Evolutionary conservation across 2,329 filamentous ascomycete species (phyloP), one percentile per base, ranked within the genome.

Genomic region (Trichoderma atroviride): DNA sequence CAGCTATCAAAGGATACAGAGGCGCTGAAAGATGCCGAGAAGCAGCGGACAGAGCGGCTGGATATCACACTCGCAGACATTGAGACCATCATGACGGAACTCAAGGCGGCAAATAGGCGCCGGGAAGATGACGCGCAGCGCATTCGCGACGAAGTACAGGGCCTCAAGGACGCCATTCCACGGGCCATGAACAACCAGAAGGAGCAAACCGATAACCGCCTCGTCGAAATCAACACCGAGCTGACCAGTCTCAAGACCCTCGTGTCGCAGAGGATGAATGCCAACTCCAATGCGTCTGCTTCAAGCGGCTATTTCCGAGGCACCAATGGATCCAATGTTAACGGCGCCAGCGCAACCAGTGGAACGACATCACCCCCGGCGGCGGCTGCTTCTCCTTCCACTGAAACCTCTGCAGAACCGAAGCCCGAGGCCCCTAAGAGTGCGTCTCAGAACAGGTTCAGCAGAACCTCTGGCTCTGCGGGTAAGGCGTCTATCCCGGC

Each of bases 191-290:
- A 96, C 72, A 91, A 91, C 65, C 93, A 97, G 77, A 95, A 95
- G 81, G 92, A 95, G 71, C 86, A 89, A 66, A 93, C 92, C 31
- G 94, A 98, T 77, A 87, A 84, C 73, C 87, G 94, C 60, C 83
- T 99, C 70, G 91, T 90, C 79, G 96, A 98, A 75, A 88, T 99
- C 73, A 92, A 92, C 73, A 87, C 86, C 7, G 96, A 99, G 81
- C 85, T 99, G 75, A 93, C 92, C 83, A 97, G 94, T 78, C 83
- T 99, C 75, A 98, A 97, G 86, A 92, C 92, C 2, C 84, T 99
- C 65, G 88, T 99, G 75, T 83, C 85, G 55, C 88, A 90, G 78
- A 82, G 89, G 70, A 86, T 90, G 85, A 83, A 80, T 66, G 75
- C 81, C 13, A 71, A 71, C 68, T 71, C 76, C 27, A 60, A 75